These are phyloP conservation scores for Kwoniella bestiolae DNA, from an alignment of 768 basidiomycete species.

Conservation along the genomic window DNA sequence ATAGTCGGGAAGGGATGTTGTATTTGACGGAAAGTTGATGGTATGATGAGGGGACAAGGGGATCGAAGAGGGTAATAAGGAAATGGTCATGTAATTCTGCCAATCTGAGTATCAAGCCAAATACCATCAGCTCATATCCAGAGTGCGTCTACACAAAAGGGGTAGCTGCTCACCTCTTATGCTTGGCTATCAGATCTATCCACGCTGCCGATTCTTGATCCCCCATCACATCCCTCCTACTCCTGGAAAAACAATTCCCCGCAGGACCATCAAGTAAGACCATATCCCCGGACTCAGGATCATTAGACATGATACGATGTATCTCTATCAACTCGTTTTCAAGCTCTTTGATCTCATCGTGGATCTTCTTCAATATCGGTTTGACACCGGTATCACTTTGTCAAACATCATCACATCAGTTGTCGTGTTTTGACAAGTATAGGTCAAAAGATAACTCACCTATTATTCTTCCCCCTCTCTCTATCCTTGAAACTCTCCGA, in stretches of 20 bases:
- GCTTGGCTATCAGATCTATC: conserved; percentile 62
- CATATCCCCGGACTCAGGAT: conserved; percentile 49
- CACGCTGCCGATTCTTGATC: conserved; percentile 54
- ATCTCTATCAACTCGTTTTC: conserved; percentile 79
- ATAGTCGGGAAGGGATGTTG: conserved; percentile 90
- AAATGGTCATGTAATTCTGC: conserved; percentile 89
- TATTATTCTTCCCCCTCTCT: conserved; percentile 56
- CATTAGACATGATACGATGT: conserved; percentile 72
- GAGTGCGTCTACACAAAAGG: too few species aligned
- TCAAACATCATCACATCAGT: conserved; percentile 54
- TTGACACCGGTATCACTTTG: conserved; percentile 61
- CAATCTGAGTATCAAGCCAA: conserved; percentile 63
- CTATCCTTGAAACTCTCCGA: conserved; percentile 58
- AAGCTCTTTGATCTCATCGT: conserved; percentile 77
- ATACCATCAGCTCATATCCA: background rate
- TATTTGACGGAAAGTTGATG: conserved; percentile 90
- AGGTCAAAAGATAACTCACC: conserved; percentile 41
- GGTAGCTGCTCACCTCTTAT: conserved; percentile 83
- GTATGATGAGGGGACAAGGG: conserved; percentile 82
- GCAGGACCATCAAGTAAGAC: conserved; percentile 28
- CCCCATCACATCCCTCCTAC: conserved; percentile 19
- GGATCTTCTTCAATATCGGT: conserved; percentile 61
- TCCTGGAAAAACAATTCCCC: conserved; percentile 27
- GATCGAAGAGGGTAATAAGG: conserved; percentile 80
- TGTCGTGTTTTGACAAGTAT: background rate